Evolutionary conservation across 2,329 filamentous ascomycete species (phyloP).

Genomic region (Fusarium piperis): DNA sequence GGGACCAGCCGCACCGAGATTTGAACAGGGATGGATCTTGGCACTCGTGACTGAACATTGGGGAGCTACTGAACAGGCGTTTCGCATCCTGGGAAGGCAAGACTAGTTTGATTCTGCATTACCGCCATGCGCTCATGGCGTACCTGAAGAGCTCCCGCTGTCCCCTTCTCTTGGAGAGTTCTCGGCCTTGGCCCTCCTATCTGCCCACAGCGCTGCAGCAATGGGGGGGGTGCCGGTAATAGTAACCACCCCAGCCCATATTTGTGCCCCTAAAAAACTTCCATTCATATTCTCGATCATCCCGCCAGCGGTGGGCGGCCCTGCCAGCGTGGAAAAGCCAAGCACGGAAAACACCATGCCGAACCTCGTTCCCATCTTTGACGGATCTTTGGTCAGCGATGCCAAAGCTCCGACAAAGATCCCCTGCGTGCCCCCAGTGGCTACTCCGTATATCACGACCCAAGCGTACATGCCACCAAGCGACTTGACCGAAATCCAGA

Average conservation of each 20-base stretch:
- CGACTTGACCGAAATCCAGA: not conserved
- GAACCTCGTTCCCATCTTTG: not conserved
- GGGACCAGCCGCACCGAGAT: no score
- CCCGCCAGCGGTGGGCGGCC: not conserved
- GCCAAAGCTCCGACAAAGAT: not conserved
- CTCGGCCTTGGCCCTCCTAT: not conserved
- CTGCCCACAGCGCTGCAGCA: not conserved
- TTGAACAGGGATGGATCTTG: not conserved
- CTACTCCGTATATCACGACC: not conserved
- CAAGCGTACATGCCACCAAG: not conserved
- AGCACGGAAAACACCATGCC: not conserved
- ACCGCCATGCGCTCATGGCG: not conserved
- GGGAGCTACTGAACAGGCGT: not conserved
- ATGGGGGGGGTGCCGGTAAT: not conserved
- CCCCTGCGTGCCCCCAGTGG: not conserved
- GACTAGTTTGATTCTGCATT: no score
- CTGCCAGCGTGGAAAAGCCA: not conserved
- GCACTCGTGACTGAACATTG: not conserved
- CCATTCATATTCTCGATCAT: not conserved
- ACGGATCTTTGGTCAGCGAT: not conserved
- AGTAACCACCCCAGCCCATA: not conserved
- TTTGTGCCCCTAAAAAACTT: not conserved
- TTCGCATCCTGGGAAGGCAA: no score
- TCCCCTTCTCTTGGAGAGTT: not conserved
- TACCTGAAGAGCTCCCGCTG: not conserved